Percentiles rank a stretch among this genome's conserved stretches.
phyloP scores from a whole-genome alignment of 768 basidiomycete species.

The Panellus pusillus region DNA sequence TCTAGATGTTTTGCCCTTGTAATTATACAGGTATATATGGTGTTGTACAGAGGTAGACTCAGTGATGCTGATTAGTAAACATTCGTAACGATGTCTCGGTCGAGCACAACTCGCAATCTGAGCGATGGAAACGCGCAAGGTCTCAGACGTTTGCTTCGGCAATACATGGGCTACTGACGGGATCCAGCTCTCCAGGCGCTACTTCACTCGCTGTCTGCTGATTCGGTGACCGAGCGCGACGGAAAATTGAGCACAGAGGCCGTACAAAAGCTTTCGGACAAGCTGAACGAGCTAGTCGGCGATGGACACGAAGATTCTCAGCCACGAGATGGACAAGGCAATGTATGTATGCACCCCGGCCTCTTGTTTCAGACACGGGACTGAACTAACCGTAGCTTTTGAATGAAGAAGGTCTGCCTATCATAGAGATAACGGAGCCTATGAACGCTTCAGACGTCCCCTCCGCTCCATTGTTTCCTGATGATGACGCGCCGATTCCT shows the following conservation, averaged over 20 bases:
- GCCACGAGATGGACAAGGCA: conserved; percentile 53
- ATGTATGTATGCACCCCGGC: conserved; percentile 59
- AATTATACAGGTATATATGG: conserved; percentile 6
- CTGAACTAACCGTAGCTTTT: conserved; percentile 47
- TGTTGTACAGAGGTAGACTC: background rate
- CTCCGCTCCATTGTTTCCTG: conserved; percentile 23
- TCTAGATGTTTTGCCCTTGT: conserved; percentile 1
- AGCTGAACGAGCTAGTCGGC: conserved; percentile 58
- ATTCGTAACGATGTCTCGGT: background rate
- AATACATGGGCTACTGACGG: conserved; percentile 16
- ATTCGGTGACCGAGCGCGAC: conserved; percentile 24
- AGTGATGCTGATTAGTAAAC: background rate
- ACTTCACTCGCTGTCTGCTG: conserved; percentile 40
- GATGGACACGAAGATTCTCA: conserved; percentile 37
- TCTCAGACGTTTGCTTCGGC: conserved; percentile 14
- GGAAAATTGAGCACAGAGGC: conserved; percentile 46
- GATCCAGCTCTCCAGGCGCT: conserved; percentile 40
- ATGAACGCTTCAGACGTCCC: conserved; percentile 27
- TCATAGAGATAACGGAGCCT: conserved; percentile 75
- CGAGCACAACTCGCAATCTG: conserved; percentile 27
- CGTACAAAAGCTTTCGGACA: conserved; percentile 55
- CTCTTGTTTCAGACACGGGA: conserved; percentile 17
- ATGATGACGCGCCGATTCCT: conserved; percentile 49
- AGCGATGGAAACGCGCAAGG: conserved; percentile 32
- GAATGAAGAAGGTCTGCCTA: conserved; percentile 78